Conservation (phyloP, 148 eudicot species). For the Silene conica region DNA sequence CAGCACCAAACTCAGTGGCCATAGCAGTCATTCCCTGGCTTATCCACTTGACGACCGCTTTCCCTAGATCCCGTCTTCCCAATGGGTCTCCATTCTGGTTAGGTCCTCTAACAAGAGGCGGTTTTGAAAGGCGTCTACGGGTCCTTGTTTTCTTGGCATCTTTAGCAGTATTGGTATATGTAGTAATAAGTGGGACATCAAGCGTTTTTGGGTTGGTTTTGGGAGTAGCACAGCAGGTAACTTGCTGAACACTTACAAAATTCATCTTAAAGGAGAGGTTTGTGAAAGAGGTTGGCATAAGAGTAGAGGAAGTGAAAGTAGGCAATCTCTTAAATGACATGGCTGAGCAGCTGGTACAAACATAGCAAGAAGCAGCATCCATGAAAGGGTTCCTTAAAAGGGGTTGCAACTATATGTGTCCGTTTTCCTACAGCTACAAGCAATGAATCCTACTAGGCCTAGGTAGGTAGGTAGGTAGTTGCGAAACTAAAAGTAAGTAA, state of each 20-base stretch:
- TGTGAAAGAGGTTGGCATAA: neutral
- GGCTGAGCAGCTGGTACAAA: constrained; percentile 6
- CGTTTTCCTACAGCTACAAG: neutral
- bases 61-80: constrained; percentile 68
- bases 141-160: neutral
- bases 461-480: too few species aligned
- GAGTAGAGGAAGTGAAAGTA: neutral
- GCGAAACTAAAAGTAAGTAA: neutral
- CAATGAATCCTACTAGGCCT: neutral
- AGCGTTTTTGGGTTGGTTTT: constrained; percentile 5
- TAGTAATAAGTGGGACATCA: neutral
- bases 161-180: neutral
- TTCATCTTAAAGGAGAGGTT: constrained; percentile 18
- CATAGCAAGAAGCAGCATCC: constrained; percentile 26
- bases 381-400: constrained; percentile 2
- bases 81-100: constrained; percentile 68
- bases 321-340: constrained; percentile 11
- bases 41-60: constrained; percentile 62
- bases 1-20: constrained; percentile 58
- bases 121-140: neutral
- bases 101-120: constrained; percentile 13
- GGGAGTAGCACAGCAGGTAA: constrained; percentile 18
- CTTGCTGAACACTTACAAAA: constrained; percentile 11
- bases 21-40: constrained; percentile 71
- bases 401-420: neutral